phyloP scores from a whole-genome alignment of 805 yeast species.

The Starmera dryadoides region DNA sequence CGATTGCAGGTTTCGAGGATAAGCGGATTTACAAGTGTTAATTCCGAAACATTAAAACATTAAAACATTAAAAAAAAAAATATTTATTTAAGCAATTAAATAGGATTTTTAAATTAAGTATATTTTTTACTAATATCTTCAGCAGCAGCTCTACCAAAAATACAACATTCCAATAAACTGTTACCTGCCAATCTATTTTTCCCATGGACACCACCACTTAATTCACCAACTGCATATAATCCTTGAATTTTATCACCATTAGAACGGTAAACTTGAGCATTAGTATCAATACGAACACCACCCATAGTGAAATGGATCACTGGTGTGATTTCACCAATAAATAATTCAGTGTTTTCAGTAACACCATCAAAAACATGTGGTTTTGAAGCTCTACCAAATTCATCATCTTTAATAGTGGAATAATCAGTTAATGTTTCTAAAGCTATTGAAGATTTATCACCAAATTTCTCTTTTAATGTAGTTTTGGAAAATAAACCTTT shows the following conservation, averaged over 20 bases:
- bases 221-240: slow-evolving; percentile 59
- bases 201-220: slow-evolving; percentile 66
- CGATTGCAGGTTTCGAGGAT: not conserved
- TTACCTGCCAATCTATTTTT: slow-evolving; percentile 55
- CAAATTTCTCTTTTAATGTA: slow-evolving; percentile 23
- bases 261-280: slow-evolving; percentile 33
- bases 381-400: slow-evolving; percentile 27
- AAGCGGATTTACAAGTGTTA: not conserved
- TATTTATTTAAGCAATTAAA: no score
- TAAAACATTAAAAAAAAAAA: no score
- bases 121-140: not conserved
- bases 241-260: slow-evolving; percentile 29
- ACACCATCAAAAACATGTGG: slow-evolving; percentile 24
- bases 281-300: slow-evolving; percentile 49
- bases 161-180: slow-evolving; percentile 42
- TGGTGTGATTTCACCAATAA: slow-evolving; percentile 49
- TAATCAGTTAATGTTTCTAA: slow-evolving; percentile 14
- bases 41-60: not conserved
- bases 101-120: no score
- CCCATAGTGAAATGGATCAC: slow-evolving; percentile 66
- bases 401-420: slow-evolving; percentile 19
- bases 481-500: slow-evolving; percentile 26
- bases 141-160: not conserved
- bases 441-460: slow-evolving; percentile 13
- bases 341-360: slow-evolving; percentile 23